Evolutionary conservation across 805 yeast species (phyloP).

Genomic region (Myxozyma melibiosi): DNA sequence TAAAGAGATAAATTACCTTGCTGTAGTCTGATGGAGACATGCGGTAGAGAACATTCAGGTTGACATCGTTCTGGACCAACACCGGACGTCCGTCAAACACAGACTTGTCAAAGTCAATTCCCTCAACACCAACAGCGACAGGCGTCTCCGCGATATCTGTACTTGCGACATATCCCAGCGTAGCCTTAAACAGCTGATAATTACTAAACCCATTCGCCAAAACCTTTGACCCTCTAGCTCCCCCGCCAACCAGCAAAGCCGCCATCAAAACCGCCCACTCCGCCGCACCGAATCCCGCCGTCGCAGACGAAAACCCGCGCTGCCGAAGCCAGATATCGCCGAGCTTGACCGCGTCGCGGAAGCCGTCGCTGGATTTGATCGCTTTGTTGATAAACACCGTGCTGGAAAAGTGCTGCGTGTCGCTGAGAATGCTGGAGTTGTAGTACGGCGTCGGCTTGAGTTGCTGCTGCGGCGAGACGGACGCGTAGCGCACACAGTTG

Average conservation of each 20-base stretch:
- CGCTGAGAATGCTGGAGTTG: constrained; percentile 76
- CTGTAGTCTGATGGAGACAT: constrained; percentile 19
- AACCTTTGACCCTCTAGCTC: constrained; percentile 65
- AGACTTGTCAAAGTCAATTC: constrained; percentile 1
- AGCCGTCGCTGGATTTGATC: constrained; percentile 74
- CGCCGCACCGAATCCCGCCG: constrained; percentile 89
- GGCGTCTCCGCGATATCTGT: constrained; percentile 58
- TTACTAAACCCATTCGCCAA: constrained; percentile 86
- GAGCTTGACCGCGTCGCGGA: constrained; percentile 81
- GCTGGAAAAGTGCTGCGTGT: constrained; percentile 67
- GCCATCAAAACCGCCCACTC: constrained; percentile 85
- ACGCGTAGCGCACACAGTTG: constrained; percentile 67
- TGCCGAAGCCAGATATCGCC: constrained; percentile 91
- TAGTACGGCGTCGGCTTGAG: constrained; percentile 83
- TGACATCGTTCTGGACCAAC: constrained; percentile 17
- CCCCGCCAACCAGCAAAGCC: constrained; percentile 75
- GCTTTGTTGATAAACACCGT: constrained; percentile 75
- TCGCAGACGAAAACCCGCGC: constrained; percentile 71
- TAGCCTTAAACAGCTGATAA: constrained; percentile 90
- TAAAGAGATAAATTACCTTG: neutral
- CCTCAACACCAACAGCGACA: constrained; percentile 5
- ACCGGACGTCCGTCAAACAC: constrained; percentile 16
- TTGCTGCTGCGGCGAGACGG: constrained; percentile 39
- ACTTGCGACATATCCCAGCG: constrained; percentile 76
- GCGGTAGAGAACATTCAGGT: constrained; percentile 22